Conservation (phyloP, 2,329 filamentous ascomycete genomes). For the Camillea tinctor region DNA sequence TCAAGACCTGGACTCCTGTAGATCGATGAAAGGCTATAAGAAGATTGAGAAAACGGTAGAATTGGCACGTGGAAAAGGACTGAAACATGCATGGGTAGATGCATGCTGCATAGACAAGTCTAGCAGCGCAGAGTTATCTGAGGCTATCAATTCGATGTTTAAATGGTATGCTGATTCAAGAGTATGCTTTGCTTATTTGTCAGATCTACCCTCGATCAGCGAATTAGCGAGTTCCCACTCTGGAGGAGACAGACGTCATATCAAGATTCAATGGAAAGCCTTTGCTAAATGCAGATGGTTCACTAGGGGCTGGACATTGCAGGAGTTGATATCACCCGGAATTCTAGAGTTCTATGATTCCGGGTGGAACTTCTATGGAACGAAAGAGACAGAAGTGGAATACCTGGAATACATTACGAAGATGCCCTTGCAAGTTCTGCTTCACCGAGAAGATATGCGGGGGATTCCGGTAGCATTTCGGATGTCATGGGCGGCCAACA, state of each 20-base stretch:
- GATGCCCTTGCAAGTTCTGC: no score
- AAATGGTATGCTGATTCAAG: constrained; percentile 15
- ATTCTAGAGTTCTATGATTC: no score
- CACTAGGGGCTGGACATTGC: no score
- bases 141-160: no score
- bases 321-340: no score
- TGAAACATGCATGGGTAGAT: constrained; percentile 25
- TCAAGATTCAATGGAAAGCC: no score
- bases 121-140: constrained; percentile 19
- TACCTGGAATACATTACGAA: no score
- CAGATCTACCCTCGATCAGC: constrained; percentile 16
- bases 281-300: no score
- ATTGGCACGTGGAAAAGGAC: constrained; percentile 5
- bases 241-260: background rate
- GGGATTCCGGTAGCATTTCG: no score
- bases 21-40: constrained; percentile 3
- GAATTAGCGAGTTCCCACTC: background rate
- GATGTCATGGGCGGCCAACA: constrained; percentile 11
- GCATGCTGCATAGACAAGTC: constrained; percentile 28
- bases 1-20: background rate
- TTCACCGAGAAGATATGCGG: no score
- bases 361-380: no score
- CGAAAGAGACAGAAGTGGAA: no score
- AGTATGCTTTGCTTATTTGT: constrained; percentile 21
- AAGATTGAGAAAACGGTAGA: constrained; percentile 17